A percentile compares a stretch with the other conserved stretches of the same genome.
These are phyloP conservation scores for Paecilomyces fulvus DNA, from an alignment of 2,329 filamentous ascomycete genomes.

Conservation along the genomic window DNA sequence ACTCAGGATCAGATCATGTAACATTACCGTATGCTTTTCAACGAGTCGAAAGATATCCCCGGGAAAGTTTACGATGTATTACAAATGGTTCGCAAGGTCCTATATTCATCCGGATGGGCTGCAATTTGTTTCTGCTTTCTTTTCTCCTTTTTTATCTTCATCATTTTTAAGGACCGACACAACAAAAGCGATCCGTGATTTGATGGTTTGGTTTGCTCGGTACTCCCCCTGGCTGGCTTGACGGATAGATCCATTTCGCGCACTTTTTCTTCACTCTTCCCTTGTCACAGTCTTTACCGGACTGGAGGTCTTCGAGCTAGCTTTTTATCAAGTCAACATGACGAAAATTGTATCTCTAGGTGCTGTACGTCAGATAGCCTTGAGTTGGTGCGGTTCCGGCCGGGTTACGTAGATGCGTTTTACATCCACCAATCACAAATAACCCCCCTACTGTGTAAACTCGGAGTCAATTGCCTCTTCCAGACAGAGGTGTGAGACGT, in stretches of 20 bases:
- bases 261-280: neutral
- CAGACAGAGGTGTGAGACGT: no score
- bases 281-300: neutral
- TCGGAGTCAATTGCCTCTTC: no score
- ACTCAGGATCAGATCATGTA: conserved; percentile 99
- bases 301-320: neutral
- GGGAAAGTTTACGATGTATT: neutral
- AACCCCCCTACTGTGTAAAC: neutral
- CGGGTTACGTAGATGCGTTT: neutral
- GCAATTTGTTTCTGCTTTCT: neutral
- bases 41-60: neutral
- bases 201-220: neutral
- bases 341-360: neutral
- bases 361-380: neutral
- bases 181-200: neutral
- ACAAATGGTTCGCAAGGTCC: neutral
- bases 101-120: neutral
- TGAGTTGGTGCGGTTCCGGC: neutral
- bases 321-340: neutral
- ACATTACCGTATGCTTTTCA: conserved; percentile 11
- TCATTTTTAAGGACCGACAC: neutral
- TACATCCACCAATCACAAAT: neutral
- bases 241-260: neutral
- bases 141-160: neutral
- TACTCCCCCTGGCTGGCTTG: neutral